Evolutionary conservation across 805 yeast species (phyloP).

Genomic region (Kodamaea sagamina): DNA sequence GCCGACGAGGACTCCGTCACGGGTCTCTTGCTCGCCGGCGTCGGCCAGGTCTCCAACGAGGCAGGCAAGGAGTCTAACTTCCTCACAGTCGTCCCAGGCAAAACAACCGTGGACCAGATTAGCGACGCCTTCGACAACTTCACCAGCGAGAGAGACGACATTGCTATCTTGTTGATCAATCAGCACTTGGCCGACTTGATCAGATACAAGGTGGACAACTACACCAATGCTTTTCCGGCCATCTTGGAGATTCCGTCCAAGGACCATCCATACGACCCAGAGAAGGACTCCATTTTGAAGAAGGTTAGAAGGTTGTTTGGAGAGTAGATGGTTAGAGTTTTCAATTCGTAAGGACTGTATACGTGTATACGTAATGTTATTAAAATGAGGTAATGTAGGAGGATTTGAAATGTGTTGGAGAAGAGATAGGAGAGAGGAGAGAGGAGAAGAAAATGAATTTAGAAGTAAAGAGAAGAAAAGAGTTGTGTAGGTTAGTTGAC

Average conservation of each 20-base stretch:
- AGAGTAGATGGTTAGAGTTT: too few relatives aligned
- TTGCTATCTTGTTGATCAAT: slow-evolving; percentile 89
- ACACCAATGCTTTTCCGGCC: slow-evolving; percentile 92
- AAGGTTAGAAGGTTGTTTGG: slow-evolving; percentile 95
- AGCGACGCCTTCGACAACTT: slow-evolving; percentile 73
- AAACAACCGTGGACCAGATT: slow-evolving; percentile 75
- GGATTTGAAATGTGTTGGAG: too few relatives aligned
- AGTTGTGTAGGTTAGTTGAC: too few relatives aligned
- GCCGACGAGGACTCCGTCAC: slow-evolving; percentile 98
- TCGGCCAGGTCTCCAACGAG: slow-evolving; percentile 76
- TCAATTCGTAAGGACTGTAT: slow-evolving; percentile 4
- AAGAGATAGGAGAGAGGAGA: too few relatives aligned
- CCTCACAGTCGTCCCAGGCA: slow-evolving; percentile 70
- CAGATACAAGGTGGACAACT: slow-evolving; percentile 77
- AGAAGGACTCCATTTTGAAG: slow-evolving; percentile 91
- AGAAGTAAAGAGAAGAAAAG: too few relatives aligned
- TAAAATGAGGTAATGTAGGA: too few relatives aligned
- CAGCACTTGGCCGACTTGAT: slow-evolving; percentile 94
- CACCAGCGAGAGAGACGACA: slow-evolving; percentile 76
- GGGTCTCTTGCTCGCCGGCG: slow-evolving; percentile 92
- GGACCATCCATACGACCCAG: slow-evolving; percentile 98
- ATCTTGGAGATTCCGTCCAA: slow-evolving; percentile 95
- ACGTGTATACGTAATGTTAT: too few relatives aligned
- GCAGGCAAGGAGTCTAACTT: slow-evolving; percentile 76
- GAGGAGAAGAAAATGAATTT: too few relatives aligned